These are phyloP conservation scores for Tuber borchii DNA, from an alignment of 495 filamentous ascomycete genomes.

Conservation along the genomic window DNA sequence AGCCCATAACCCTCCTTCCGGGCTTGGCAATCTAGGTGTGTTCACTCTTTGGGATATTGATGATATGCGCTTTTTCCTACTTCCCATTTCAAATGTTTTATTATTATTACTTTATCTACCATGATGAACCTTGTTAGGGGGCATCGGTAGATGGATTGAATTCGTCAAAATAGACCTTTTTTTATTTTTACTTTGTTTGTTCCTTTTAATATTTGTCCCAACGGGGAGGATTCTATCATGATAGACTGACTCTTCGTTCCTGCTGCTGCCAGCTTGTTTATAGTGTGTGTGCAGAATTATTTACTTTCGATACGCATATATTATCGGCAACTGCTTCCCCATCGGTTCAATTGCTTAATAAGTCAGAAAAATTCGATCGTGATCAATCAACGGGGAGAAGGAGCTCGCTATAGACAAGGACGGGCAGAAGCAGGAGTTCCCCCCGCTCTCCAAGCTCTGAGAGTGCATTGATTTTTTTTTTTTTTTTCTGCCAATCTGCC, in stretches of 20 bases:
- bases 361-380: background rate
- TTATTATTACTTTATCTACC: background rate
- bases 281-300: background rate
- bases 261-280: background rate
- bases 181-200: background rate
- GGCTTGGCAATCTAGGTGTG: slow-evolving; percentile 1
- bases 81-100: background rate
- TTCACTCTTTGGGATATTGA: background rate
- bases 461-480: background rate
- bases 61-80: background rate
- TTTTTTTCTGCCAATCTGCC: background rate
- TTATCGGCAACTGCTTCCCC: background rate
- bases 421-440: slow-evolving; percentile 2
- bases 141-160: background rate
- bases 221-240: background rate
- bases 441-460: background rate
- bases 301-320: background rate
- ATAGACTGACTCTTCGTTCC: background rate
- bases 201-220: background rate
- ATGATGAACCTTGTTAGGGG: background rate
- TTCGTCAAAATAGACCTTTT: background rate
- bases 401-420: background rate
- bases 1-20: background rate
- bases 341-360: background rate
- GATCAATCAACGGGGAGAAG: background rate